phyloP scores from a whole-genome alignment of 495 filamentous ascomycete species.

The Aspergillus mulundensis region DNA sequence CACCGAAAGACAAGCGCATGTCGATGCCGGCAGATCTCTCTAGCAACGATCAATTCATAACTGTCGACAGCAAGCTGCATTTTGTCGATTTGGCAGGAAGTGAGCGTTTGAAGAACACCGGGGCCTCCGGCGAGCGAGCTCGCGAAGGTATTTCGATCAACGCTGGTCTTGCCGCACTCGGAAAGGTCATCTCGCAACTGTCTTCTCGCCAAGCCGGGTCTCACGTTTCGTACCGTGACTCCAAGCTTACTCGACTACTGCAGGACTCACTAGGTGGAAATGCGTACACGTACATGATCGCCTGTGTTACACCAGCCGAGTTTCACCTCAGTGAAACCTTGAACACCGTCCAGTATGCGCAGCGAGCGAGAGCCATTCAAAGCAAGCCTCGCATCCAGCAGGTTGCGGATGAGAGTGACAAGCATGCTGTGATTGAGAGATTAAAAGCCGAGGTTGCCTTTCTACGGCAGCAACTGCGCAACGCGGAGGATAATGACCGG shows the following conservation, averaged over 20 bases:
- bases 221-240: slow-evolving; percentile 97
- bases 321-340: slow-evolving; percentile 97
- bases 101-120: slow-evolving; percentile 95
- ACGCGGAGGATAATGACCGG: slow-evolving; percentile 59
- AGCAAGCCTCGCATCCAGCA: slow-evolving; percentile 97
- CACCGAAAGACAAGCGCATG: slow-evolving; percentile 74
- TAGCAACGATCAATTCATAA: slow-evolving; percentile 66
- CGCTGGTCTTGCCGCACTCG: slow-evolving; percentile 87
- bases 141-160: slow-evolving; percentile 99
- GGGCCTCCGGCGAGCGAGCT: slow-evolving; percentile 90
- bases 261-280: slow-evolving; percentile 98
- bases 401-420: slow-evolving; percentile 83
- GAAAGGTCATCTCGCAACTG: slow-evolving; percentile 97
- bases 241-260: slow-evolving; percentile 87
- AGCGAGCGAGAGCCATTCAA: slow-evolving; percentile 93
- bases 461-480: slow-evolving; percentile 86
- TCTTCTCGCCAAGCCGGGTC: slow-evolving; percentile 83
- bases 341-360: slow-evolving; percentile 95
- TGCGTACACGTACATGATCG: slow-evolving; percentile 99
- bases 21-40: slow-evolving; percentile 85
- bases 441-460: slow-evolving; percentile 93
- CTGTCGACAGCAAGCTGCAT: slow-evolving; percentile 95
- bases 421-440: slow-evolving; percentile 89
- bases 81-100: slow-evolving; percentile 98
- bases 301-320: slow-evolving; percentile 93